phyloP scores from a whole-genome alignment of 169 alveolate genomes.

The Eimeria acervulina region DNA sequence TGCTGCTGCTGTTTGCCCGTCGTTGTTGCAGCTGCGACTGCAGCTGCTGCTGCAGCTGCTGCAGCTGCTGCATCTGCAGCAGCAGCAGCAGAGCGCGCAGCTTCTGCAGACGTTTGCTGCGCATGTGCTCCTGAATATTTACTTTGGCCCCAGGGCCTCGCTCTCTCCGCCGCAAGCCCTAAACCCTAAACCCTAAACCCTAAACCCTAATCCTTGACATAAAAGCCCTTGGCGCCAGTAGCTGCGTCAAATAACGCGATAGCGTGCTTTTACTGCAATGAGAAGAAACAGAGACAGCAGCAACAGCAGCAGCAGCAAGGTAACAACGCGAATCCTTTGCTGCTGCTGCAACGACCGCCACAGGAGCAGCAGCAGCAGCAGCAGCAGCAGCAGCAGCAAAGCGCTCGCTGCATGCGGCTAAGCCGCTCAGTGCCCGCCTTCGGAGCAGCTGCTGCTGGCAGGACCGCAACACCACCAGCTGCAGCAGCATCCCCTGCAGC shows the following conservation, averaged over 20 bases:
- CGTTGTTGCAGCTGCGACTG: neutral
- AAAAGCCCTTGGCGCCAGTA: neutral
- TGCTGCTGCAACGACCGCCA: neutral
- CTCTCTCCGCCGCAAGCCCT: neutral
- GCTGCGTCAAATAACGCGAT: neutral
- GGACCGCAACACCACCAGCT: neutral
- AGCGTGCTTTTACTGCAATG: neutral
- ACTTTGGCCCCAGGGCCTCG: neutral
- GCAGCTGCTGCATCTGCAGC: too few species aligned
- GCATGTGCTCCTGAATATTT: neutral
- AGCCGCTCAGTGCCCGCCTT: neutral
- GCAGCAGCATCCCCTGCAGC: neutral
- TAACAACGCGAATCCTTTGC: neutral
- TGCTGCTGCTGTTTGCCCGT: neutral
- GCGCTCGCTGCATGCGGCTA: conserved; percentile 23
- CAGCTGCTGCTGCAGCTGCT: too few species aligned
- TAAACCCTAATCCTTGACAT: neutral
- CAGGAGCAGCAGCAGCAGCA: conserved; percentile 38
- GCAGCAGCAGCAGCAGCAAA: conserved; percentile 37
- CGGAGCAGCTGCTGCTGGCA: conserved; percentile 1
- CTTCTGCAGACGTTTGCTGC: neutral
- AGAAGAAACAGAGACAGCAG: neutral
- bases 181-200: conserved; percentile 14
- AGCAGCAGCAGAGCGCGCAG: neutral
- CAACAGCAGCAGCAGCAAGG: conserved; percentile 25